phyloP scores from a whole-genome alignment of 768 basidiomycete genomes.

The Suillus americanus region DNA sequence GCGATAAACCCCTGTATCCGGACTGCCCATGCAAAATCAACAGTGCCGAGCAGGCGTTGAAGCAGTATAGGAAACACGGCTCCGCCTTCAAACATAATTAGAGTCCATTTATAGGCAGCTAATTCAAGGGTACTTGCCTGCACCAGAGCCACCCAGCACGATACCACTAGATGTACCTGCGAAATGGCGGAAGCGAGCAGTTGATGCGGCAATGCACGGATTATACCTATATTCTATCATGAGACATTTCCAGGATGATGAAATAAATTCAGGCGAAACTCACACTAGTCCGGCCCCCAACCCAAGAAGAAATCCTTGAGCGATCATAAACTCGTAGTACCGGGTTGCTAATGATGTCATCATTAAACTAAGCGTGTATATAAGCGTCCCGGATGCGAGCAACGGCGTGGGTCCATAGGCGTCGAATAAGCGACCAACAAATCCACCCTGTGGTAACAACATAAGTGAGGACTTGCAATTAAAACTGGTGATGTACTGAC shows the following conservation, averaged over 20 bases:
- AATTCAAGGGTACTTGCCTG: slow-evolving; percentile 9
- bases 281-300: slow-evolving; percentile 4
- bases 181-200: neutral
- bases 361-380: slow-evolving; percentile 48
- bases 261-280: neutral
- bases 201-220: neutral
- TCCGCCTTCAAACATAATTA: neutral
- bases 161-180: slow-evolving; percentile 1
- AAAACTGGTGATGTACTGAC: slow-evolving; percentile 34
- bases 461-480: slow-evolving; percentile 9
- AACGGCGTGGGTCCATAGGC: slow-evolving; percentile 49
- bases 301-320: slow-evolving; percentile 7
- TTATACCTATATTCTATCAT: neutral
- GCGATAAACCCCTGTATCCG: slow-evolving; percentile 12
- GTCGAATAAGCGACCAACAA: slow-evolving; percentile 56
- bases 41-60: slow-evolving; percentile 15
- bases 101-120: neutral
- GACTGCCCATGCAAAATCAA: slow-evolving; percentile 27
- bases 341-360: slow-evolving; percentile 48
- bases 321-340: slow-evolving; percentile 7
- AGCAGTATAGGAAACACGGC: neutral
- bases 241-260: neutral
- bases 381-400: slow-evolving; percentile 46
- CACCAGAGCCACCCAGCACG: neutral
- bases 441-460: slow-evolving; percentile 42